Evolutionary conservation across 2,329 filamentous ascomycete genomes (phyloP).

Genomic region (Leptographium galeiforme): DNA sequence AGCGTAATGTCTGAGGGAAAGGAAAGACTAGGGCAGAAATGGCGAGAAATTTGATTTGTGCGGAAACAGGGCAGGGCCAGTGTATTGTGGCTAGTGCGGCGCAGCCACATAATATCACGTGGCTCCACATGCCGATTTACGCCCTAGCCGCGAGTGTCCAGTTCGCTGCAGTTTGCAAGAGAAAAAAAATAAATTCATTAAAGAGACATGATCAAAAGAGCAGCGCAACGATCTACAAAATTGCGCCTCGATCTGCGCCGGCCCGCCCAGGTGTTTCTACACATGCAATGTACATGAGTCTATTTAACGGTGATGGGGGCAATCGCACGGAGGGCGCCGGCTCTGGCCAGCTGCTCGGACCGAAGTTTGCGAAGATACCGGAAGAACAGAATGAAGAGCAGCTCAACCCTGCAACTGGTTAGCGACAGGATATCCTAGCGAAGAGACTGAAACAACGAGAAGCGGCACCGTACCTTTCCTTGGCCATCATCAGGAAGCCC

Average conservation of each 20-base stretch:
- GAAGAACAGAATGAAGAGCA: conserved; percentile 76
- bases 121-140: no score
- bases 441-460: background rate
- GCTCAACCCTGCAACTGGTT: conserved; percentile 52
- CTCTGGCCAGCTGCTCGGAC: conserved; percentile 53
- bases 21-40: conserved; percentile 4
- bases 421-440: conserved; percentile 1
- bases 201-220: background rate
- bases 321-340: conserved; percentile 42
- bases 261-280: background rate
- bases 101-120: no score
- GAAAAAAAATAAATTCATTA: background rate
- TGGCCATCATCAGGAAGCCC: conserved; percentile 97
- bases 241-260: background rate
- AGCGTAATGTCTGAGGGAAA: conserved; percentile 3
- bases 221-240: no score
- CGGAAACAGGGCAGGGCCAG: conserved; percentile 10
- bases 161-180: no score
- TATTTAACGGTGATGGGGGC: conserved; percentile 18
- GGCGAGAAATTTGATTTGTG: conserved; percentile 14
- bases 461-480: conserved; percentile 57
- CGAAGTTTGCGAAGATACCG: conserved; percentile 63
- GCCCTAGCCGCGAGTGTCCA: no score
- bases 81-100: conserved; percentile 3
- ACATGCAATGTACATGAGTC: background rate